A percentile compares a stretch with the other conserved stretches of the same genome.
Conservation (phyloP, 2,329 filamentous ascomycete genomes). For the Colletotrichum orbiculare region DNA sequence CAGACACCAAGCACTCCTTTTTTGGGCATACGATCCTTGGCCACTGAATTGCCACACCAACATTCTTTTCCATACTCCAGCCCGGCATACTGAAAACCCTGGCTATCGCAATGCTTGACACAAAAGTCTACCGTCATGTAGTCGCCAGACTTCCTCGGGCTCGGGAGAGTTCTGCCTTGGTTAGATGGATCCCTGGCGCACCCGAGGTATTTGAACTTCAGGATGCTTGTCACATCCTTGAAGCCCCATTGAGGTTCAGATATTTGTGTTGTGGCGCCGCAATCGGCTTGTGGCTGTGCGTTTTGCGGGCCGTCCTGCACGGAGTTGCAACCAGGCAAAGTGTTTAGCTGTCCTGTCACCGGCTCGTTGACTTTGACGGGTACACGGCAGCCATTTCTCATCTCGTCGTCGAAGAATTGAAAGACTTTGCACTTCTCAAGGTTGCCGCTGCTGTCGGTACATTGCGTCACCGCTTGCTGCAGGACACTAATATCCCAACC, state of each 20-base stretch:
- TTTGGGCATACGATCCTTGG: conserved; percentile 43
- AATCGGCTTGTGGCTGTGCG: conserved; percentile 38
- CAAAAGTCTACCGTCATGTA: conserved; percentile 49
- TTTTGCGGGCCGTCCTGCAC: conserved; percentile 47
- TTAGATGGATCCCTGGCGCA: conserved; percentile 54
- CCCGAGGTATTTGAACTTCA: conserved; percentile 62
- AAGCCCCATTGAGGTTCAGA: conserved; percentile 51
- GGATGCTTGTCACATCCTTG: conserved; percentile 55
- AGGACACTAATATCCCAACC: conserved; percentile 76
- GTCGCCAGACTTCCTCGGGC: conserved; percentile 42
- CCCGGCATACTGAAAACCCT: conserved; percentile 46
- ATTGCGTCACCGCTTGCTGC: conserved; percentile 74
- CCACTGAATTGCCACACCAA: conserved; percentile 49
- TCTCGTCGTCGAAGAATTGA: conserved; percentile 51
- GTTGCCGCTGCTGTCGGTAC: conserved; percentile 67
- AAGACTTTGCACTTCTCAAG: conserved; percentile 73
- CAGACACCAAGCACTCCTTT: conserved; percentile 56
- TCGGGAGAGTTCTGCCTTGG: conserved; percentile 44
- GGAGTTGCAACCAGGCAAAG: conserved; percentile 67
- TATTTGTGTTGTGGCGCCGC: conserved; percentile 51
- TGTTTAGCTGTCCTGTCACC: conserved; percentile 54
- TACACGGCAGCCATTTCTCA: conserved; percentile 61
- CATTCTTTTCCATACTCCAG: conserved; percentile 53
- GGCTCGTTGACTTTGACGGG: conserved; percentile 58
- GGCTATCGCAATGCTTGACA: conserved; percentile 45